Conservation (phyloP, 208 protist genomes). For the Acanthamoeba sp. region DNA sequence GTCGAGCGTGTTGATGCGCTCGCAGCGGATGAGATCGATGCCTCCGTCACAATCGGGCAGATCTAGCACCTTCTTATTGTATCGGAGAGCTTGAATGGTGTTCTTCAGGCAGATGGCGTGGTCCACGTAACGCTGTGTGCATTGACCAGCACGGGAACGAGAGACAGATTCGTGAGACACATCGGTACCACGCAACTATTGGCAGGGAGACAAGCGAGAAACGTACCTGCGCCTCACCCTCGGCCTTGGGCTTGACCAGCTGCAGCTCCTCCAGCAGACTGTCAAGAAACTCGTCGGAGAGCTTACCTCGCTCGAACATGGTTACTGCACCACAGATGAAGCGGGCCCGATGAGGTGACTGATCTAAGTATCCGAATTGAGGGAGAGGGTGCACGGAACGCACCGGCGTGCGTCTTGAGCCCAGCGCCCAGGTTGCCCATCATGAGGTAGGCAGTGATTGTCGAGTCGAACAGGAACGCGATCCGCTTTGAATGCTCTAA, state of each 20-base stretch:
- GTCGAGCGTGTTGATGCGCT: constrained; percentile 87
- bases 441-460: constrained; percentile 97
- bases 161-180: too few relatives aligned
- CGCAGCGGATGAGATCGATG: constrained; percentile 84
- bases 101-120: constrained; percentile 81
- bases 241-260: constrained; percentile 64
- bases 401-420: constrained; percentile 88
- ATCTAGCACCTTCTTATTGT: constrained; percentile 27
- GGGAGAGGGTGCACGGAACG: too few relatives aligned
- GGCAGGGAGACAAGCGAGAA: too few relatives aligned
- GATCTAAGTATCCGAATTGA: not conserved
- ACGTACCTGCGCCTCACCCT: constrained; percentile 78
- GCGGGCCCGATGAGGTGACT: not conserved
- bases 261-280: constrained; percentile 88
- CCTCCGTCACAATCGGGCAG: constrained; percentile 70
- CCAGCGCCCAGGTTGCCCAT: constrained; percentile 96
- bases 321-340: constrained; percentile 80
- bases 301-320: constrained; percentile 91
- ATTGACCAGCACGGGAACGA: too few relatives aligned
- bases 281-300: constrained; percentile 88
- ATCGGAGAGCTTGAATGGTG: constrained; percentile 77
- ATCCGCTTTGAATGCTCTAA: constrained; percentile 89
- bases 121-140: constrained; percentile 77
- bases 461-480: constrained; percentile 96
- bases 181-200: too few relatives aligned